Base-by-base conservation (phyloP, 768 basidiomycete genomes). In the Pleurotus eryngii region DNA sequence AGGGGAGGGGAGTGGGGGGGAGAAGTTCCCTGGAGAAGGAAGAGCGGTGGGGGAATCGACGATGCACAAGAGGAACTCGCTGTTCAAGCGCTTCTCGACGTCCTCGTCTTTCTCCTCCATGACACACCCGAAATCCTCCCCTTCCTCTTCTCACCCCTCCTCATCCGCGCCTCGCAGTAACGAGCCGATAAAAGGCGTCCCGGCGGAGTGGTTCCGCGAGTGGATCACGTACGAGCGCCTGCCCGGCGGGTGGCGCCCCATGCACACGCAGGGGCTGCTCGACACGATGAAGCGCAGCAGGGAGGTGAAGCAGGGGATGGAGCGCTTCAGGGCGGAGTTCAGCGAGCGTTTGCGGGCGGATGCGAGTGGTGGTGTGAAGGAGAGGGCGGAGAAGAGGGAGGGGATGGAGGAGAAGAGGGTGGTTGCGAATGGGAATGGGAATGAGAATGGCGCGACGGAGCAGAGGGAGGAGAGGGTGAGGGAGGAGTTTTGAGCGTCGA, bases 201-300 rank as follows among this genome's bases (percentile, higher is more conserved):
- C 78, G 0, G 64, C 78, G 37, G 74, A 79, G 35, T 76, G 77
- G 67, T 63, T 85, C 22, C 66, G 73, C 15, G 64, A 67, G 4
- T 87, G 84, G 84, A 72, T 85, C 24, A 62, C 66, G 8, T 60
- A 81, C 30, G 84, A 84, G 61, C 72, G 80, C 5, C 60, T 87
- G 11, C 84, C 85, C 4, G 69, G 74, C 0, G 72, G 68, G 0
- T 80, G 78, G 78, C 71, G 60, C 46, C 72, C 77, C 17, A 69
- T 69, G 11, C 75, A 71, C 48, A 62, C 61, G 0, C 71, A 77
- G 45, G 71, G 72, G 1, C 61, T 79, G 38, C 39, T 68, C 17
- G 71, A 75, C 46, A 74, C 76, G 3, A 59, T 75, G 11, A 27
- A n/a, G 22, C 20, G 22, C 11, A 54, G 39, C 26, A 4, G 18